Conservation (phyloP, 2,329 filamentous ascomycete genomes). For the Tetracladium maxilliforme region DNA sequence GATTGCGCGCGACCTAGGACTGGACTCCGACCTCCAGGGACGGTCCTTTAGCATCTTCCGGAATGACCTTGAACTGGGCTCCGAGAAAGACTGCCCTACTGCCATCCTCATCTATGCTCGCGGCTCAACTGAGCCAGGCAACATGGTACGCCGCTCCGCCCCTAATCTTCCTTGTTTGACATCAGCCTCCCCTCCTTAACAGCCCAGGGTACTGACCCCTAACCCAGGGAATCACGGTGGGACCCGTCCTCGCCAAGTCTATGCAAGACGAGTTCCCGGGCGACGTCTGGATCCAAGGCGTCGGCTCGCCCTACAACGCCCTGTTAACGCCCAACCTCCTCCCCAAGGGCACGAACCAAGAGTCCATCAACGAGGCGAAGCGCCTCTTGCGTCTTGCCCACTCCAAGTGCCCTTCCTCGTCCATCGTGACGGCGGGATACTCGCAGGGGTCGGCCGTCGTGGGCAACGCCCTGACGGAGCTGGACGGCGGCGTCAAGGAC, state of each 20-base stretch:
- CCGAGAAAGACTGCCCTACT: conserved; percentile 23
- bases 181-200: too few relatives aligned
- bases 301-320: conserved; percentile 14
- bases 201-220: too few relatives aligned
- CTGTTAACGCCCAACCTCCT: conserved; percentile 6
- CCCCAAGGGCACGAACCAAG: conserved; percentile 5
- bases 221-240: conserved; percentile 14
- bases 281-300: conserved; percentile 7
- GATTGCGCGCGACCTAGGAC: too few relatives aligned
- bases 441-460: conserved; percentile 29
- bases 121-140: conserved; percentile 30
- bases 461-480: conserved; percentile 18
- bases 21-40: too few relatives aligned
- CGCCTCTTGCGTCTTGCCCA: conserved; percentile 15
- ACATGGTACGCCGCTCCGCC: conserved; percentile 20
- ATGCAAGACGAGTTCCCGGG: conserved; percentile 9
- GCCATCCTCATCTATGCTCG: conserved; percentile 31
- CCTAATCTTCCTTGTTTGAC: background rate
- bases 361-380: conserved; percentile 6
- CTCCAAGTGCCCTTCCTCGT: conserved; percentile 19
- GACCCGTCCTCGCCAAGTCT: conserved; percentile 14
- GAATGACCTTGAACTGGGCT: too few relatives aligned
- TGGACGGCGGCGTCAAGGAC: conserved; percentile 11
- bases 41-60: too few relatives aligned
- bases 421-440: conserved; percentile 23